phyloP scores from a whole-genome alignment of 805 yeast genomes.

The Cyberlindnera xylosilytica region DNA sequence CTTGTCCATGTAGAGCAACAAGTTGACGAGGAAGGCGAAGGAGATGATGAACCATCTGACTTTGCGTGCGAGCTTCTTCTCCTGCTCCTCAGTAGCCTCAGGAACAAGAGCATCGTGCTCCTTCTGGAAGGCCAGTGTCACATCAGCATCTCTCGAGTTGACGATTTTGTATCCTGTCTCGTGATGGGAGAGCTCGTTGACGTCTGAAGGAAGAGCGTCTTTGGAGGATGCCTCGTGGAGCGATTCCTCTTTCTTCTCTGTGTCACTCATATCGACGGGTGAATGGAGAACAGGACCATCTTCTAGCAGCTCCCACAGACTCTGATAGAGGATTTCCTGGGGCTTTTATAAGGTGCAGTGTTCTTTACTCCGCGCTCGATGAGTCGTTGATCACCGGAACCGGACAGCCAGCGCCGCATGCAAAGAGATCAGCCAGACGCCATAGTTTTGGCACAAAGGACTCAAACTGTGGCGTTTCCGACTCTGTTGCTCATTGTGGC shows the following conservation, averaged over 20 bases:
- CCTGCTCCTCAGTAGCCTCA: slow-evolving; percentile 42
- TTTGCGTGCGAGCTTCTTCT: slow-evolving; percentile 36
- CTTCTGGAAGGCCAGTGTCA: slow-evolving; percentile 35
- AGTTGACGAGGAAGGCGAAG: slow-evolving; percentile 37
- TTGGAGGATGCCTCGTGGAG: neutral
- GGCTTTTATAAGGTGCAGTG: too few relatives aligned
- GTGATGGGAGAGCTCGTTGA: neutral
- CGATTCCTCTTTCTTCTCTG: slow-evolving; percentile 1
- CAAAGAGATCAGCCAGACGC: too few relatives aligned
- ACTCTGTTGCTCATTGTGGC: too few relatives aligned
- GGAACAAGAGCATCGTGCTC: slow-evolving; percentile 32
- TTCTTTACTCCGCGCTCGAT: too few relatives aligned
- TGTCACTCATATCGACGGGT: neutral
- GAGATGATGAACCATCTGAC: slow-evolving; percentile 36
- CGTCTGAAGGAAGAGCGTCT: neutral
- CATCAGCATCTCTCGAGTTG: slow-evolving; percentile 39
- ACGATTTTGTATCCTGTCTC: slow-evolving; percentile 34
- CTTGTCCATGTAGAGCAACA: slow-evolving; percentile 49
- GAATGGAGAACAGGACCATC: too few relatives aligned
- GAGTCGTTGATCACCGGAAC: too few relatives aligned
- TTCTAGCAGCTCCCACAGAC: too few relatives aligned
- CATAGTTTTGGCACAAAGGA: too few relatives aligned
- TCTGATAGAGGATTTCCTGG: too few relatives aligned
- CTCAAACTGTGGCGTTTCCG: too few relatives aligned
- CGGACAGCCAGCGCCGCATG: too few relatives aligned